A percentile compares a stretch with the other conserved stretches of the same genome.
These are phyloP conservation scores for Licmophora abbreviata DNA, from an alignment of 108 stramenopile genomes.

Conservation along the genomic window DNA sequence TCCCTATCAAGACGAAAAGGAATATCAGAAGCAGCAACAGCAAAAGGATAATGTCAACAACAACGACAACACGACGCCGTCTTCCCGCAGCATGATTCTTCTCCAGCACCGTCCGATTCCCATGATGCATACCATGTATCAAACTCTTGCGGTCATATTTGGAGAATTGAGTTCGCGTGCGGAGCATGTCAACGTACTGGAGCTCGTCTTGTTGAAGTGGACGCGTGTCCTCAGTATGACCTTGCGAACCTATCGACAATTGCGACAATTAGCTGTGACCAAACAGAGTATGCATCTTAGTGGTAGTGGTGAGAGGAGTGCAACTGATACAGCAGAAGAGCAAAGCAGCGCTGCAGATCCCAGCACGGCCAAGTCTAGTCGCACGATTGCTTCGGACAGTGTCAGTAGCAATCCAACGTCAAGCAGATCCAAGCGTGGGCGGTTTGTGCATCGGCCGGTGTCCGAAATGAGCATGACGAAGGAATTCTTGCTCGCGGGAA, in stretches of 20 bases:
- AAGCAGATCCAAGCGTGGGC: neutral
- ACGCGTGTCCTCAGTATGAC: slow-evolving; percentile 61
- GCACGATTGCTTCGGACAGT: too few relatives aligned
- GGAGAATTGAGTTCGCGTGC: slow-evolving; percentile 62
- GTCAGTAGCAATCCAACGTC: too few relatives aligned
- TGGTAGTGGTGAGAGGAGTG: too few relatives aligned
- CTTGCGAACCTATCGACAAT: slow-evolving; percentile 51
- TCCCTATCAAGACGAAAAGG: slow-evolving; percentile 18
- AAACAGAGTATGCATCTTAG: too few relatives aligned
- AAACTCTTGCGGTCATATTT: slow-evolving; percentile 53
- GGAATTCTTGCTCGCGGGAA: slow-evolving; percentile 70
- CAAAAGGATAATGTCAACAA: slow-evolving; percentile 3
- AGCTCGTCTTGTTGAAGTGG: slow-evolving; percentile 61
- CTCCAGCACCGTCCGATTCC: slow-evolving; percentile 33
- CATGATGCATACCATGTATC: slow-evolving; percentile 53
- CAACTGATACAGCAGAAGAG: too few relatives aligned
- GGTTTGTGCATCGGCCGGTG: slow-evolving; percentile 4
- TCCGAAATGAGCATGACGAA: slow-evolving; percentile 64
- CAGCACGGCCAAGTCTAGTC: too few relatives aligned
- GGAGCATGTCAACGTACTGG: slow-evolving; percentile 72
- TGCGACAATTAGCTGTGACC: slow-evolving; percentile 47
- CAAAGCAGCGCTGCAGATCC: too few relatives aligned
- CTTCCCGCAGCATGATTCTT: slow-evolving; percentile 37
- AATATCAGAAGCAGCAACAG: slow-evolving; percentile 10
- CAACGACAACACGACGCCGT: neutral